phyloP scores from a whole-genome alignment of 2,329 filamentous ascomycete species.

The Verticillium dahliae region DNA sequence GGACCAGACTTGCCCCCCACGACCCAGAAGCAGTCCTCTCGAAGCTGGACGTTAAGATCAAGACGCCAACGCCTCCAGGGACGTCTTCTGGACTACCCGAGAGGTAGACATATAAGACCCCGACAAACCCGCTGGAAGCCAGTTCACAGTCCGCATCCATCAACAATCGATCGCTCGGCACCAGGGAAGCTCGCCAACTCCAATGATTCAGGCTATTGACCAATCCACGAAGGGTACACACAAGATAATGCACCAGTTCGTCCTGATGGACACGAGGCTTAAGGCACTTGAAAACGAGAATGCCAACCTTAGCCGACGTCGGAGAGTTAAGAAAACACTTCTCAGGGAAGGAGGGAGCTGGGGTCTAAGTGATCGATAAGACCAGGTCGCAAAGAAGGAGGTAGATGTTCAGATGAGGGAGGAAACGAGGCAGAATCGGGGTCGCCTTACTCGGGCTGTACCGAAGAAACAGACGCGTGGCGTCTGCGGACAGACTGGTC shows the following conservation, averaged over 20 bases:
- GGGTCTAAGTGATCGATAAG: background rate
- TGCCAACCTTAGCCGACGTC: background rate
- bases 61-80: too few species aligned
- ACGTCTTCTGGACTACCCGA: too few species aligned
- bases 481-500: background rate
- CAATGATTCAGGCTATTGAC: background rate
- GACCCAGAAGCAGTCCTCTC: constrained; percentile 1
- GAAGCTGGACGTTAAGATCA: background rate
- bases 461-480: background rate
- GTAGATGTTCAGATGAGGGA: background rate
- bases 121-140: background rate
- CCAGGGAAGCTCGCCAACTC: too few species aligned
- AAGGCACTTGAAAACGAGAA: background rate
- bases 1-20: constrained; percentile 2
- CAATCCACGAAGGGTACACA: constrained; percentile 3
- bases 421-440: background rate
- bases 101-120: background rate
- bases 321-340: background rate
- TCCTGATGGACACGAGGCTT: background rate
- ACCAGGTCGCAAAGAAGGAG: background rate
- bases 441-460: background rate
- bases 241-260: background rate
- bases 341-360: background rate
- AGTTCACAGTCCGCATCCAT: too few species aligned
- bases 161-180: too few species aligned